Evolutionary conservation across 129 eudicot genomes (phyloP), one percentile per base, ranked within the genome.

Genomic region (Saussurea involucrata): DNA sequence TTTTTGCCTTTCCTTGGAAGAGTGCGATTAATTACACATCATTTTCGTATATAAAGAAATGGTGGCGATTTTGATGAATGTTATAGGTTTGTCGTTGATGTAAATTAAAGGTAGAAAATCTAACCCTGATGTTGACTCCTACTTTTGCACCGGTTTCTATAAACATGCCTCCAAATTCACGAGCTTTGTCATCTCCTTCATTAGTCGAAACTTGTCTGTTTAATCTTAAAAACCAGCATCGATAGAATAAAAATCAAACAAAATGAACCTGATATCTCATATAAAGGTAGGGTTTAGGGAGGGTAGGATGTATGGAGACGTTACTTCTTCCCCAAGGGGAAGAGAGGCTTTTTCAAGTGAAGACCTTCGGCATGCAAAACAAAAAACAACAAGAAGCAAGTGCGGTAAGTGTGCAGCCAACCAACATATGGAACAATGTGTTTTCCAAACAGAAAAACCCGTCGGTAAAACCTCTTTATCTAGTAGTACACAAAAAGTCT

Each of bases 81-180:
- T 10, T 42, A 37, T n/a, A n/a, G n/a, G n/a, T n/a, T n/a, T n/a
- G n/a, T n/a, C 55, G 0, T 42, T 42, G 2, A 42, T 24, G 33
- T 5, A 17, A 20, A 34, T 21, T 27, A 66, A 37, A 22, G 69
- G 57, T 73, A 21, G 31, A 3, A 2, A 33, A 44, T 20, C 6
- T 25, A 44, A 89, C 95, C 97, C 89, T 92, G 64, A 87, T 85
- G 73, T 92, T 92, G 77, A 93, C 90, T 42, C 92, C 98, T 21
- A 88, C 95, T 87, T 90, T 93, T 24, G 97, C 97, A 76, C 98
- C 88, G 24, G 97, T 90, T 78, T 93, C 98, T 66, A 90, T 85
- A 74, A 88, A 93, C 88, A 93, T 88, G 66, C 89, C 76, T 21
- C 94, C 90, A 20, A 49, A 27, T 57, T 91, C 88, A 57, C 90